phyloP scores from a whole-genome alignment of 257 asterid species.

The Fraxinus quadrangulata region DNA sequence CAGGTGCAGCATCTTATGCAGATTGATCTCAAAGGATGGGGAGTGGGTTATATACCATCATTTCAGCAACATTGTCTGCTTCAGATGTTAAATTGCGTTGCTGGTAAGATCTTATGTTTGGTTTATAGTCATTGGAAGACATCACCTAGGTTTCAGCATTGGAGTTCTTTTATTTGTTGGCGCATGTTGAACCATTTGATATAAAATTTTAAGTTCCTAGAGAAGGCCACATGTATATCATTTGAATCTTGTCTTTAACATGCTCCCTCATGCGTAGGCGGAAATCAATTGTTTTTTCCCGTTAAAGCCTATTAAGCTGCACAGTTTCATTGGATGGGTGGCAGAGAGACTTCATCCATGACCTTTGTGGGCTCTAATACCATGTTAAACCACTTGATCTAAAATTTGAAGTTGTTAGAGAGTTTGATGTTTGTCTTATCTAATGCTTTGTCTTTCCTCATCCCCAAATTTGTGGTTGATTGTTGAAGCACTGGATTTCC shows the following conservation, averaged over 20 bases:
- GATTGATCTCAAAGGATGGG: slow-evolving; percentile 96
- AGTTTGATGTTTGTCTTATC: background rate
- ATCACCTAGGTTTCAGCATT: background rate
- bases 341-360: background rate
- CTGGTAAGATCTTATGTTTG: slow-evolving; percentile 62
- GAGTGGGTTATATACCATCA: slow-evolving; percentile 78
- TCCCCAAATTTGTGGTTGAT: background rate
- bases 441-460: background rate
- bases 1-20: slow-evolving; percentile 99
- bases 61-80: slow-evolving; percentile 96
- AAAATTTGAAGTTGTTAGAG: background rate
- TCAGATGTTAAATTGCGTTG: slow-evolving; percentile 94
- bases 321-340: background rate
- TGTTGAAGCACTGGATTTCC: background rate
- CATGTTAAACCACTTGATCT: background rate
- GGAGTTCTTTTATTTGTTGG: background rate
- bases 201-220: background rate
- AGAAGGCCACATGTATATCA: background rate
- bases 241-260: background rate
- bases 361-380: background rate
- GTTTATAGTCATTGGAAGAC: slow-evolving; percentile 12
- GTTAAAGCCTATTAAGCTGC: background rate
- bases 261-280: background rate
- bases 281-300: background rate
- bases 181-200: background rate